Percentiles rank a stretch among this genome's conserved stretches.
Conservation (phyloP, 805 yeast genomes). For the Kluyveromyces nonfermentans region DNA sequence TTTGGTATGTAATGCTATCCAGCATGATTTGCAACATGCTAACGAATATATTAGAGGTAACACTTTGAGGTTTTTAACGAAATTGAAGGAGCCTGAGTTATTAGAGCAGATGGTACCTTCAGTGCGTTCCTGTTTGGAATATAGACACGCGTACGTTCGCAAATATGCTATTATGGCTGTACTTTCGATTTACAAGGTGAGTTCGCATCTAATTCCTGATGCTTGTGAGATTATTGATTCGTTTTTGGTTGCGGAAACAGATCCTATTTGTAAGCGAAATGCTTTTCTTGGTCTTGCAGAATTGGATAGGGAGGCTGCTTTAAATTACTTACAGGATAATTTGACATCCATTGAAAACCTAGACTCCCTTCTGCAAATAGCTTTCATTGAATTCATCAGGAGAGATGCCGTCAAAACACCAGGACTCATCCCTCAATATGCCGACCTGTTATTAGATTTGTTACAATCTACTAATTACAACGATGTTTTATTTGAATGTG, state of each 20-base stretch:
- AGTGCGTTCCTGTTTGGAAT: conserved; percentile 82
- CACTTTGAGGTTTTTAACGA: conserved; percentile 83
- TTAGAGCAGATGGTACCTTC: conserved; percentile 93
- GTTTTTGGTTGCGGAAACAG: conserved; percentile 74
- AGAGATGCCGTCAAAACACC: conserved; percentile 62
- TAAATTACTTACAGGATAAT: conserved; percentile 69
- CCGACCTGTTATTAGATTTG: conserved; percentile 61
- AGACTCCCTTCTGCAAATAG: conserved; percentile 80
- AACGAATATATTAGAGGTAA: conserved; percentile 95
- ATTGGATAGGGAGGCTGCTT: conserved; percentile 76
- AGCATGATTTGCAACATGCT: conserved; percentile 95
- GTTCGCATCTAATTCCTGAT: conserved; percentile 87
- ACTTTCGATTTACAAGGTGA: conserved; percentile 67
- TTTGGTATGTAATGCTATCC: conserved; percentile 94
- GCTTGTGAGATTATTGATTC: conserved; percentile 76
- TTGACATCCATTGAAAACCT: conserved; percentile 48
- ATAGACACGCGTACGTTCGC: conserved; percentile 96
- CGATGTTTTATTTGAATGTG: conserved; percentile 81
- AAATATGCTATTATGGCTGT: conserved; percentile 94
- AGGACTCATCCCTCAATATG: conserved; percentile 59
- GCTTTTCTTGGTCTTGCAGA: conserved; percentile 84
- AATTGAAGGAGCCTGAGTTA: conserved; percentile 85
- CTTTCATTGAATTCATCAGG: conserved; percentile 85
- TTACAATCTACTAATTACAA: conserved; percentile 53
- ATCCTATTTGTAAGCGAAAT: conserved; percentile 89